Evolutionary conservation across 1,284 basidiomycete species (phyloP).

Genomic region (Papiliotrema nemorosa): DNA sequence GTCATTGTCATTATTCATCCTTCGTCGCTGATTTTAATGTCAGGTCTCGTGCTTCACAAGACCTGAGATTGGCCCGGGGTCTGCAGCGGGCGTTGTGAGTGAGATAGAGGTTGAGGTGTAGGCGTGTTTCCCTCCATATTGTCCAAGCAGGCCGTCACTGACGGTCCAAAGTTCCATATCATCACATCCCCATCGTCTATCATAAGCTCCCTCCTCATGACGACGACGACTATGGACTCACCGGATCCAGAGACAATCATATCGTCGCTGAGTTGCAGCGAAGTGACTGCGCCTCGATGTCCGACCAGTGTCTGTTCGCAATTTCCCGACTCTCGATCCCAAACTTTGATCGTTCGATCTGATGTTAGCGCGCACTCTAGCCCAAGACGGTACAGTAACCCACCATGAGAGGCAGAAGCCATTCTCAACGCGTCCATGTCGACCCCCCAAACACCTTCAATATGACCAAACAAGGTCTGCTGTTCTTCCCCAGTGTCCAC

Average conservation of each 20-base stretch:
- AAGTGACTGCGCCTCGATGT: conserved; percentile 90
- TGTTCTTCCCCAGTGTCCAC: conserved; percentile 77
- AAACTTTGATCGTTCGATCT: conserved; percentile 59
- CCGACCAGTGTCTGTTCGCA: conserved; percentile 90
- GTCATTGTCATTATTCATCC: too few species aligned
- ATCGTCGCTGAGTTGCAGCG: conserved; percentile 85
- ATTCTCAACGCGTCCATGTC: conserved; percentile 88
- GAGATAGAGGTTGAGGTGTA: not conserved
- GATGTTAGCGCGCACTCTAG: conserved; percentile 6
- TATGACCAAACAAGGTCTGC: conserved; percentile 78
- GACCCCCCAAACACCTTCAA: conserved; percentile 95
- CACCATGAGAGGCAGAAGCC: conserved; percentile 83
- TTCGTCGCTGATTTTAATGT: not conserved
- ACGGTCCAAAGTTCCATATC: conserved; percentile 68
- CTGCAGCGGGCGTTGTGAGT: too few species aligned
- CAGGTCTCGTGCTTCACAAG: not conserved
- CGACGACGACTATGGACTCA: conserved; percentile 50
- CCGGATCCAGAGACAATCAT: conserved; percentile 94
- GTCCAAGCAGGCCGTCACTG: not conserved
- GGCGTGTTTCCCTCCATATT: too few species aligned
- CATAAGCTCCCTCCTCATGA: conserved; percentile 48
- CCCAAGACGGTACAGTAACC: conserved; percentile 22
- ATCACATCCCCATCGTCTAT: conserved; percentile 45
- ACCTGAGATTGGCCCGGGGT: too few species aligned
- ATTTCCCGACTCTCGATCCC: conserved; percentile 84